Base-by-base conservation (phyloP, 2,329 filamentous ascomycete genomes). In the Chaetomium sp. region DNA sequence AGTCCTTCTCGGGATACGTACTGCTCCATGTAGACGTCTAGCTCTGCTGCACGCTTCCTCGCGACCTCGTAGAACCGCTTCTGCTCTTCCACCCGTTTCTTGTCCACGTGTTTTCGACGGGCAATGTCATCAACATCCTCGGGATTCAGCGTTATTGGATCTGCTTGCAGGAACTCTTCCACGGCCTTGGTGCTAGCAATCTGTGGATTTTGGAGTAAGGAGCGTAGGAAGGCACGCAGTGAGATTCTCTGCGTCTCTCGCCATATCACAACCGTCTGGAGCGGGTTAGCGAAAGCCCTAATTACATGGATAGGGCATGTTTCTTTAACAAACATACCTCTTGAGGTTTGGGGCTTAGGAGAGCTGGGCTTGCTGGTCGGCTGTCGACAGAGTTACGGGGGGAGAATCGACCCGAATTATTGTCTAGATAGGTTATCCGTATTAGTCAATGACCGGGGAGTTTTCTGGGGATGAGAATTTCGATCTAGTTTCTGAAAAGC, bases 11-110 rank as follows among this genome's bases (percentile, higher is more conserved):
- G 12, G 9, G 32, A 10, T 11, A 74, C 85, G 71, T 72, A 89
- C 85, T 95, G 73, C 72, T 99, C 94, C 94, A 99, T 99, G 69
- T 97, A 96, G 32, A 95, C 89, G 71, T 99, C 94, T 50, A 99
- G 78, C 67, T 97, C 94, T 5, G 89, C 87, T 1, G 94, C 94
- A 61, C 94, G 84, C 70, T 91, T 86, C 62, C 91, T 80, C 7
- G 94, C 94, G 67, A 99, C 91, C 69, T 99, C 92, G 70, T 96
- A 99, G 69, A 99, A 99, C 61, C 85, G 83, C 68, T 85, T 88
- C 69, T 99, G 94, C 71, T 99, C 94, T 66, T 95, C 89, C 52
- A 97, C 81, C 45, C 94, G 85, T 70, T 88, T 88, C 68, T 89
- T 86, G 65, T 99, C 94, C 71, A 96, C 85, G 10, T 82, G 79